phyloP scores from a whole-genome alignment of 1,284 basidiomycete genomes.

The Cryptococcus maquisensis region DNA sequence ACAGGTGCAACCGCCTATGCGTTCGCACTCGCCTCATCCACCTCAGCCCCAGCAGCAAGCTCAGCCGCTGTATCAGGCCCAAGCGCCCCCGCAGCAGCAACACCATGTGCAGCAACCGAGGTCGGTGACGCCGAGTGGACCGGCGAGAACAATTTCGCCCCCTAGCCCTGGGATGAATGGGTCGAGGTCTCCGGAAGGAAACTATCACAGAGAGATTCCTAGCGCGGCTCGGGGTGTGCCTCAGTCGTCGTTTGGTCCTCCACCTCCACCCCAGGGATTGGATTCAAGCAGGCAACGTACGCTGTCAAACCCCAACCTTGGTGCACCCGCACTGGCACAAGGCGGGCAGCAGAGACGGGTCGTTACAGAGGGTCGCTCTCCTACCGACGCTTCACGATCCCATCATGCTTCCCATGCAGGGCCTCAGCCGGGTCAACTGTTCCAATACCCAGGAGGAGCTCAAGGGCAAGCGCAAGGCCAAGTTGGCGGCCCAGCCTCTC shows the following conservation, averaged over 20 bases:
- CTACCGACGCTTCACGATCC: slow-evolving; percentile 7
- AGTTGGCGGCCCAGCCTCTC: slow-evolving; percentile 5
- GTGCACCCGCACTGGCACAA: background rate
- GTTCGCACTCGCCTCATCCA: slow-evolving; percentile 2
- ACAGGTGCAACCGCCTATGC: slow-evolving; percentile 3
- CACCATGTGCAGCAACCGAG: slow-evolving; percentile 5
- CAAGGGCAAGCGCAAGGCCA: background rate
- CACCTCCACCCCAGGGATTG: slow-evolving; percentile 14
- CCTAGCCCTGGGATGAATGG: slow-evolving; percentile 9
- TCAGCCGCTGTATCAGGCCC: slow-evolving; percentile 1
- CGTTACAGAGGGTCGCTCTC: slow-evolving; percentile 31
- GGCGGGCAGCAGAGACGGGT: slow-evolving; percentile 20
- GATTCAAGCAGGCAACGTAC: slow-evolving; percentile 15
- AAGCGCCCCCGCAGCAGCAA: background rate
- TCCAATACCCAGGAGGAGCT: slow-evolving; percentile 35
- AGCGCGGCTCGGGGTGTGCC: slow-evolving; percentile 18
- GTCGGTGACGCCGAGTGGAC: slow-evolving; percentile 1
- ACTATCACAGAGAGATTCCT: background rate
- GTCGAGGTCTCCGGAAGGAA: background rate
- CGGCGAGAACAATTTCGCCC: slow-evolving; percentile 17
- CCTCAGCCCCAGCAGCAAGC: slow-evolving; percentile 7
- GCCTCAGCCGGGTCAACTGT: slow-evolving; percentile 43
- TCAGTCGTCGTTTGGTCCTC: slow-evolving; percentile 33
- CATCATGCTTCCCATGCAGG: slow-evolving; percentile 20
- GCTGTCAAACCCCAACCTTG: slow-evolving; percentile 19